These are phyloP conservation scores for Neurospora tetrasperma DNA, from an alignment of 495 filamentous ascomycete species.

Conservation along the genomic window DNA sequence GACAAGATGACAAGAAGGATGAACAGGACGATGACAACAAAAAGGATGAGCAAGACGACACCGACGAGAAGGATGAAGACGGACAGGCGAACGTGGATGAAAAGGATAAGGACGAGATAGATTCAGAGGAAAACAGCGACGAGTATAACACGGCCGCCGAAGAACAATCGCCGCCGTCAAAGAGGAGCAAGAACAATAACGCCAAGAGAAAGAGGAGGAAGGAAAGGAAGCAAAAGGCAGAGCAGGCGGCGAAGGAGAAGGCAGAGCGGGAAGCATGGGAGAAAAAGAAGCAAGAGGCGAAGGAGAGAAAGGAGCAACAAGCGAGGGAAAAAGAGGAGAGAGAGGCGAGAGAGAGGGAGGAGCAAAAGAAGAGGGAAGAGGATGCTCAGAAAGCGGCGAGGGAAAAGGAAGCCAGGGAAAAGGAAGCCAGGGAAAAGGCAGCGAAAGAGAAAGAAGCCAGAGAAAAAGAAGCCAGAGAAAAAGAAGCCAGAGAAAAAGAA, in stretches of 20 bases:
- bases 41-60: not conserved
- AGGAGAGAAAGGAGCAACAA: not conserved
- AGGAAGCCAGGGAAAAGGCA: too few relatives aligned
- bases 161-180: not conserved
- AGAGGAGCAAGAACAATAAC: not conserved
- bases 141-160: not conserved
- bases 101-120: too few relatives aligned
- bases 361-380: too few relatives aligned
- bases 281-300: too few relatives aligned
- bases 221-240: not conserved
- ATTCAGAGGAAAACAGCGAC: too few relatives aligned
- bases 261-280: not conserved
- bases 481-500: too few relatives aligned
- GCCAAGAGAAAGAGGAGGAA: not conserved
- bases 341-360: too few relatives aligned
- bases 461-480: too few relatives aligned
- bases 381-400: too few relatives aligned
- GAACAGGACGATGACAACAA: not conserved
- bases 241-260: not conserved
- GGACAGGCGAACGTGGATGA: too few relatives aligned
- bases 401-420: not conserved
- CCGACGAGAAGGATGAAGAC: too few relatives aligned
- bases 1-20: not conserved
- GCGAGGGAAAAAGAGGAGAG: not conserved
- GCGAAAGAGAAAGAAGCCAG: too few relatives aligned